Percentiles rank a stretch among this genome's conserved stretches.
These are phyloP conservation scores for Megacollybia marginata DNA, from an alignment of 768 basidiomycete species.

Conservation along the genomic window DNA sequence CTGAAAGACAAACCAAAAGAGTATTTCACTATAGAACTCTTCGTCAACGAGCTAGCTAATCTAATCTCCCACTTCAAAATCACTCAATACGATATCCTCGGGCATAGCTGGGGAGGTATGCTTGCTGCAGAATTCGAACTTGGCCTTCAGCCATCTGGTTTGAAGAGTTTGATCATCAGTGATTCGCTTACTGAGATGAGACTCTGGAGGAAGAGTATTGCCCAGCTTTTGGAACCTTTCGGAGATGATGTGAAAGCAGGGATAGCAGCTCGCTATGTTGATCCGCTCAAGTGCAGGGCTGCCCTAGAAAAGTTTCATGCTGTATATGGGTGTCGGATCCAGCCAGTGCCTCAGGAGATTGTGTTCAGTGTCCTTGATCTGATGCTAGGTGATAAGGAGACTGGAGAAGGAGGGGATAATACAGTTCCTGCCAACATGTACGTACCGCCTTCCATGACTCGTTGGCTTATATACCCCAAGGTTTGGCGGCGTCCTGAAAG, in stretches of 20 bases:
- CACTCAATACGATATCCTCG: slow-evolving; percentile 24
- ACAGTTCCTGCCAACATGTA: slow-evolving; percentile 28
- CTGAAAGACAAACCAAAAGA: slow-evolving; percentile 21
- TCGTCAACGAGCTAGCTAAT: slow-evolving; percentile 36
- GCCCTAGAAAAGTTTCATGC: slow-evolving; percentile 3
- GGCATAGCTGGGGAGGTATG: slow-evolving; percentile 47
- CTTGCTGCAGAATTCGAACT: slow-evolving; percentile 31
- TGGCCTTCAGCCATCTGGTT: slow-evolving; percentile 31
- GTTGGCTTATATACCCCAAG: not conserved
- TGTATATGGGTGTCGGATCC: not conserved
- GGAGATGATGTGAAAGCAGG: not conserved
- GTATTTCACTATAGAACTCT: slow-evolving; percentile 37
- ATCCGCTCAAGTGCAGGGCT: slow-evolving; percentile 19
- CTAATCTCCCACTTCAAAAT: slow-evolving; percentile 27
- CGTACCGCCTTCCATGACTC: not conserved
- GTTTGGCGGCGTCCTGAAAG: not conserved
- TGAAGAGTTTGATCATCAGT: slow-evolving; percentile 36
- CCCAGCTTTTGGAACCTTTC: not conserved
- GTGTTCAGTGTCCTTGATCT: slow-evolving; percentile 20
- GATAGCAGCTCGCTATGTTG: not conserved
- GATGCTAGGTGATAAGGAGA: slow-evolving; percentile 25
- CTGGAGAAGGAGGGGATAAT: not conserved
- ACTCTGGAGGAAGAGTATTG: slow-evolving; percentile 23
- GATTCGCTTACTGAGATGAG: slow-evolving; percentile 36
- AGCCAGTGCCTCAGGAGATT: slow-evolving; percentile 4